Base-by-base conservation (phyloP, 345 rosid species). In the Rhizophora apiculata region DNA sequence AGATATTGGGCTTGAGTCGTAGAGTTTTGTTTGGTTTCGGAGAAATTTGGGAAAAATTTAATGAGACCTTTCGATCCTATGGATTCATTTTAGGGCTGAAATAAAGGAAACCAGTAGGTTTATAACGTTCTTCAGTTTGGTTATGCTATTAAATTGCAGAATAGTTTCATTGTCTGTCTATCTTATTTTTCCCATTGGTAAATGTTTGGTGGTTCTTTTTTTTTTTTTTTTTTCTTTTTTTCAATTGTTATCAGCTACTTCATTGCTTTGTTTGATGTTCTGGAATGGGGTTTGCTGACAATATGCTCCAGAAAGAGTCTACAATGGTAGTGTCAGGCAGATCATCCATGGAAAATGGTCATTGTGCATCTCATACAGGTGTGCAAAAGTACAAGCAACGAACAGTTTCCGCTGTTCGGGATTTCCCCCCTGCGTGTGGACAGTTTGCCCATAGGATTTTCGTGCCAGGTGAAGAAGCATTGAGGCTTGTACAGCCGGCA, bases 341-440 rank as follows among this genome's bases (percentile, higher is more conserved):
- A 69, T 13, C 49, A 13, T 43, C 49, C 15, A 43, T 69, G 69
- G 79, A 53, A 53, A 79, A 76, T 70, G 86, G 75, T 68, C 58
- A 69, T 57, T 67, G 68, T 68, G 63, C 51, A 37, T 66, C 68
- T 56, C 63, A 18, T 18, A 13, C 27, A 16, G 70, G 63, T 56
- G 63, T 18, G 22, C 72, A 77, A 32, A 86, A 76, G 79, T 70
- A 62, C 67, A 91, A 82, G 85, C 75, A 69, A 57, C 79, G 80
- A 43, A 76, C 48, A 65, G 80, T 82, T 79, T 80, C 71, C 51
- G 90, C 84, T 4, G 27, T 71, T 67, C 81, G 89, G 19, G 84
- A 86, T 66, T 88, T 79, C 39, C 87, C 96, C 0, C 73, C 78
- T 20, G 86, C 80, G 1, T 89, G 81, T 74, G 89, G 88, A 49